Evolutionary conservation across 2,329 filamentous ascomycete species (phyloP), one percentile per base, ranked within the genome.

Genomic region (Diaporthe citriasiana): DNA sequence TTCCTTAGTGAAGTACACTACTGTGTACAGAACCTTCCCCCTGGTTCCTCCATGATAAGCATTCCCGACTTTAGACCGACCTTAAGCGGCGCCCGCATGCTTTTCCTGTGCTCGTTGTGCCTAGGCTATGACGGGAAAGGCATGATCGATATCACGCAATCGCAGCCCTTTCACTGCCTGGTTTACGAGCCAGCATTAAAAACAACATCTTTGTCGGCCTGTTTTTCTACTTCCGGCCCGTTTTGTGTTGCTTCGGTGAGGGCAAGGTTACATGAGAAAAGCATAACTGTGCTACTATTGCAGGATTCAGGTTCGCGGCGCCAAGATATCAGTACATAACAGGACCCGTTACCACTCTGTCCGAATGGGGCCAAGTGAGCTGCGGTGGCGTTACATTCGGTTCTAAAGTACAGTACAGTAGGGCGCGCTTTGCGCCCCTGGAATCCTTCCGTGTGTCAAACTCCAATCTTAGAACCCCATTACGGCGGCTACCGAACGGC

Each of bases 381-480:
- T 35, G 63, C 15, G 33, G 47, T 68, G 63, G 63, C 63, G 63
- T 68, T 27, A 17, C 63, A 68, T 40, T 51, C 63, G 63, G n/a
- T 51, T 51, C 47, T 9, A 47, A 68, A 68, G 47, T 19, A 27
- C 63, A 53, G 33, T 7, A 38, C 63, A 51, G 47, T 6, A 68
- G 47, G 33, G 45, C 63, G 63, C 63, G 12, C 51, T 40, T 13
- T 33, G 45, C 63, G 47, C 63, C 13, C n/a, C n/a, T 63, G 57
- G 27, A 38, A 53, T 68, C 47, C 63, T 68, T 35, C 47, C n/a
- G 63, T 22, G 42, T 51, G 63, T 68, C 47, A 68, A 68, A 68
- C 45, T 68, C 63, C 53, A 53, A 38, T 68, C 63, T 30, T 53
- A 40, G 30, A 38, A 33, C 22, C 47, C n/a, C 12, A 35, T 30